Evolutionary conservation across 2,329 filamentous ascomycete genomes (phyloP).

Genomic region (Pseudogymnoascus sp.): DNA sequence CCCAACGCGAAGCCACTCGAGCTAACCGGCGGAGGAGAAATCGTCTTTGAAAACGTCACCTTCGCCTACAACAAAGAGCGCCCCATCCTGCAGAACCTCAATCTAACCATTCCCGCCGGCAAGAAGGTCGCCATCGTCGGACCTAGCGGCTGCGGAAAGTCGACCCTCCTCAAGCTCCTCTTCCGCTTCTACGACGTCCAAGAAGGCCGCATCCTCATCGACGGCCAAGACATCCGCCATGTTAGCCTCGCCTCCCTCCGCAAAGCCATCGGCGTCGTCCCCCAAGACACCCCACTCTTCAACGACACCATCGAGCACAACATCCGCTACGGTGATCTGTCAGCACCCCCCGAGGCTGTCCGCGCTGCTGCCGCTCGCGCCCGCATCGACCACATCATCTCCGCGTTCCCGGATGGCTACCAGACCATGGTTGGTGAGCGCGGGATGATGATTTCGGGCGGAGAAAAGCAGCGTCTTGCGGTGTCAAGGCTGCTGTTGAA

Average conservation of each 20-base stretch:
- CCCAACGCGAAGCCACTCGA: conserved; percentile 65
- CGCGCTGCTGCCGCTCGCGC: conserved; percentile 72
- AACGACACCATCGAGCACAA: conserved; percentile 96
- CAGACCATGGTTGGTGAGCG: conserved; percentile 86
- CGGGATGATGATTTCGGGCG: conserved; percentile 93
- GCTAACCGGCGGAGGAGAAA: conserved; percentile 74
- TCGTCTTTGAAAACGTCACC: conserved; percentile 87
- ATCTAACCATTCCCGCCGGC: conserved; percentile 83
- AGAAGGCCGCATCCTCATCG: conserved; percentile 76
- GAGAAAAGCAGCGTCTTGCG: conserved; percentile 87
- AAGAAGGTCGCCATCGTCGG: conserved; percentile 96
- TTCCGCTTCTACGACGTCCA: conserved; percentile 95
- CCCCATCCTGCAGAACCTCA: conserved; percentile 78
- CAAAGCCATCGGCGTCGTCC: conserved; percentile 84
- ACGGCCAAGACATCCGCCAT: conserved; percentile 83
- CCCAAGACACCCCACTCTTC: conserved; percentile 94
- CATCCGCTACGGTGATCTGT: conserved; percentile 82
- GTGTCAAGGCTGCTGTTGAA: conserved; percentile 79
- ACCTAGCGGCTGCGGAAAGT: conserved; percentile 92
- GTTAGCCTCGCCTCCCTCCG: conserved; percentile 78
- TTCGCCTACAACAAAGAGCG: conserved; percentile 87
- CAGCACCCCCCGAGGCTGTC: conserved; percentile 66
- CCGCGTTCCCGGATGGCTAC: conserved; percentile 79
- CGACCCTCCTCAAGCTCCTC: conserved; percentile 79
- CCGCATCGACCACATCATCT: conserved; percentile 75